Conservation (phyloP, 768 basidiomycete genomes). For the Psilocybe azurescens region DNA sequence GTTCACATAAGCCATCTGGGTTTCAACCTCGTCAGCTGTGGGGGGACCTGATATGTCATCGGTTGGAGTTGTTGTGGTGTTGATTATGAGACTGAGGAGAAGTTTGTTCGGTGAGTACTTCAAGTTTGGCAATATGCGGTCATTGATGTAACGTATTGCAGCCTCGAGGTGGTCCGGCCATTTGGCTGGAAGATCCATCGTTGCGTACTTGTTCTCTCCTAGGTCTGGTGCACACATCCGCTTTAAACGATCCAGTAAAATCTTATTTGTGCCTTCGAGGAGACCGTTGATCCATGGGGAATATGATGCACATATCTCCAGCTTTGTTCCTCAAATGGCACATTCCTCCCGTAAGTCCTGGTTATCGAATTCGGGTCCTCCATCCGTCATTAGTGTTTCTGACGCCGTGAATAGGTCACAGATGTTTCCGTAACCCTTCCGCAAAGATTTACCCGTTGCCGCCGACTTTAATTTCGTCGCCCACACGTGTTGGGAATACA, state of each 20-base stretch:
- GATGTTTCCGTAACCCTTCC: slow-evolving; percentile 26
- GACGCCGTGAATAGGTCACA: too few relatives aligned
- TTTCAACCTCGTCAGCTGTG: slow-evolving; percentile 2
- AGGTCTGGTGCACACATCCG: slow-evolving; percentile 38
- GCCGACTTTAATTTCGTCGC: slow-evolving; percentile 31
- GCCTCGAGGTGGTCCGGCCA: slow-evolving; percentile 40
- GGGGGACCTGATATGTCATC: not conserved
- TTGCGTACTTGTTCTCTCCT: slow-evolving; percentile 27
- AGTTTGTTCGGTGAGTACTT: slow-evolving; percentile 37
- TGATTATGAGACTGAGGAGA: slow-evolving; percentile 33
- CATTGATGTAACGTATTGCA: slow-evolving; percentile 31
- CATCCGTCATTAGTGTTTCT: slow-evolving; percentile 43
- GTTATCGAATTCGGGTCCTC: slow-evolving; percentile 42
- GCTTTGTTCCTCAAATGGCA: slow-evolving; percentile 18
- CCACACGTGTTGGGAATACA: slow-evolving; percentile 35
- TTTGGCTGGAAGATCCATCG: slow-evolving; percentile 23
- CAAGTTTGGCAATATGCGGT: slow-evolving; percentile 28
- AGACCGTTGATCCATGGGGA: slow-evolving; percentile 46
- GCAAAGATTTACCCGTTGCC: slow-evolving; percentile 34
- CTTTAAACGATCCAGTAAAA: slow-evolving; percentile 32
- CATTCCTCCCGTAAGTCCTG: slow-evolving; percentile 34
- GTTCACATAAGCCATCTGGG: slow-evolving; percentile 33
- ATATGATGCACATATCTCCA: slow-evolving; percentile 34
- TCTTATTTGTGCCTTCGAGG: slow-evolving; percentile 31
- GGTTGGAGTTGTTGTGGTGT: slow-evolving; percentile 23